Conservation (phyloP, 106 monocot genomes). For the Acorus calamus region DNA sequence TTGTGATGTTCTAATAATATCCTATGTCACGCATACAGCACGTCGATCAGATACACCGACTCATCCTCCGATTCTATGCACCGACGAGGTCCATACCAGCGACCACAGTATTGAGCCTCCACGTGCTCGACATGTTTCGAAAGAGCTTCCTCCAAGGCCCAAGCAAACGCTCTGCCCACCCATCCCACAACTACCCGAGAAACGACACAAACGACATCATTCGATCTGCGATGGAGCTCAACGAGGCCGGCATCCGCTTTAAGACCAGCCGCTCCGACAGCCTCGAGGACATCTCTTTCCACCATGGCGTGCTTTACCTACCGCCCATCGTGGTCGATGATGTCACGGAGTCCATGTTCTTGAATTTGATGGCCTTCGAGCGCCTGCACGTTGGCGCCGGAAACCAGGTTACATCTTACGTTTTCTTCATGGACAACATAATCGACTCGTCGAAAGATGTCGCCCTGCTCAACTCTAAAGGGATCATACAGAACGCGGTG, state of each 20-base stretch:
- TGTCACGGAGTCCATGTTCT: conserved; percentile 15
- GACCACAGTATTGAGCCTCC: conserved; percentile 26
- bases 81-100: conserved; percentile 4
- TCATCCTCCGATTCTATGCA: conserved; percentile 46
- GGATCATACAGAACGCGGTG: conserved; percentile 17
- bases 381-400: conserved; percentile 8
- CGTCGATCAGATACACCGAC: conserved; percentile 43
- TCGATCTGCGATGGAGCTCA: conserved; percentile 11
- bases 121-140: conserved; percentile 63
- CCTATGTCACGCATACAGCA: conserved; percentile 11
- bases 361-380: conserved; percentile 26
- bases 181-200: conserved; percentile 1
- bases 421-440: conserved; percentile 12
- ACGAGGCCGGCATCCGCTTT: conserved; percentile 22
- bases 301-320: conserved; percentile 5
- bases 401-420: conserved; percentile 13
- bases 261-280: neutral
- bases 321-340: conserved; percentile 10
- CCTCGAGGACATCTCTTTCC: neutral
- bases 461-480: neutral
- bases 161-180: neutral
- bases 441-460: conserved; percentile 12
- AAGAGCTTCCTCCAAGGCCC: conserved; percentile 44
- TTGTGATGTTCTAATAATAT: neutral
- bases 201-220: neutral